A percentile compares a stretch with the other conserved stretches of the same genome.
Evolutionary conservation across 352 stramenopile genomes (phyloP).

Genomic region (Blastocystis sp.): DNA sequence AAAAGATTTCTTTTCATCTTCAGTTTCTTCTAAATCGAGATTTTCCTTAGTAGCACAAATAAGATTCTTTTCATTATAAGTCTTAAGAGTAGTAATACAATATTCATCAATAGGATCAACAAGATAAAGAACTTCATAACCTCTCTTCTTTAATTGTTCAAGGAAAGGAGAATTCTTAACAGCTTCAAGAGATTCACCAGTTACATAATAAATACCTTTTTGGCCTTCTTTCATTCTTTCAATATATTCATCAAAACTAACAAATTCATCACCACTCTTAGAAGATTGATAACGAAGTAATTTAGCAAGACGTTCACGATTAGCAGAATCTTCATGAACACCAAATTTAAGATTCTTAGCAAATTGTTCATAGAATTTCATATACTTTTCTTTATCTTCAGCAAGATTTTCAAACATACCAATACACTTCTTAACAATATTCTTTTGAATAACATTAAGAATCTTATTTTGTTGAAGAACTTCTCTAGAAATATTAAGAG

Average conservation of each 20-base stretch:
- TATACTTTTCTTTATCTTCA: slow-evolving; percentile 82
- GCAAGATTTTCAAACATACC: slow-evolving; percentile 37
- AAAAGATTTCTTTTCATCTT: slow-evolving; percentile 92
- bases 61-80: slow-evolving; percentile 98
- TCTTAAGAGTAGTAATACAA: slow-evolving; percentile 93
- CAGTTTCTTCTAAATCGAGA: slow-evolving; percentile 47
- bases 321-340: slow-evolving; percentile 92
- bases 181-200: slow-evolving; percentile 81
- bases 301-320: slow-evolving; percentile 95
- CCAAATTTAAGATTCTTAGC: neutral
- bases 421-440: slow-evolving; percentile 86
- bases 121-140: slow-evolving; percentile 97
- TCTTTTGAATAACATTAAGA: slow-evolving; percentile 98
- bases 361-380: slow-evolving; percentile 54
- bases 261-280: slow-evolving; percentile 61
- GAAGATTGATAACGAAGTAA: slow-evolving; percentile 92
- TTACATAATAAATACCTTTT: slow-evolving; percentile 97
- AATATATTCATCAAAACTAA: slow-evolving; percentile 93
- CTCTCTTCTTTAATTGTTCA: slow-evolving; percentile 99
- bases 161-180: slow-evolving; percentile 97
- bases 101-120: slow-evolving; percentile 98
- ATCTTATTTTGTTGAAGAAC: slow-evolving; percentile 99
- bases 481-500: slow-evolving; percentile 97
- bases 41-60: slow-evolving; percentile 77
- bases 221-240: slow-evolving; percentile 79